Evolutionary conservation across 352 stramenopile genomes (phyloP), one percentile per base, ranked within the genome.

Genomic region (Pythium pyrilobum): DNA sequence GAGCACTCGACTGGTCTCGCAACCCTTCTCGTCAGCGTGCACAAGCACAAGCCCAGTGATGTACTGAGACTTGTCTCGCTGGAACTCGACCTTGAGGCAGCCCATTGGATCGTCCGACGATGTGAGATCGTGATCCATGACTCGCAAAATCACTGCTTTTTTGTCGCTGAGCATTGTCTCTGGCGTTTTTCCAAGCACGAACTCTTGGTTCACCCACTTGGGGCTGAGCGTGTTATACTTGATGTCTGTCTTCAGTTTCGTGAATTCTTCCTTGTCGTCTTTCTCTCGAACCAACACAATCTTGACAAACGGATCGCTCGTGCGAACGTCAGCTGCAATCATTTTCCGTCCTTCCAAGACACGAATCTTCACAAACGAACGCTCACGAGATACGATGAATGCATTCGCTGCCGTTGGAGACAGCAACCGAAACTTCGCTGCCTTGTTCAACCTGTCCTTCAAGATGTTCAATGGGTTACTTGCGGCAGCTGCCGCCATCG

Each of bases 141-240:
- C 67, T 11, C 76, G 76, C 12, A 89, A 43, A 1, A 89, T 24
- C 2, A 89, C 33, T 2, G 70, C 71, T 18, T 77, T 85, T 41
- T 87, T 87, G 50, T 85, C 67, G 12, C 65, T 74, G 15, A 89
- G 56, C n/a, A 62, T 54, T 0, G 70, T 86, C 21, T 66, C 71
- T 24, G 73, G 66, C 2, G 57, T 70, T 43, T 76, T 83, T 2
- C 79, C 79, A 0, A 89, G 64, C 13, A 73, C 57, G 42, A 89
- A 89, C 45, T 80, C 70, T 38, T 89, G 73, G 47, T 89, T 89
- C 12, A 69, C 56, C 79, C 79, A 89, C 43, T 75, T 85, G 0
- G 79, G 79, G 28, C 81, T 87, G 3, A 89, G 23, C 2, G 79
- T 87, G 29, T 64, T 86, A 39, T 73, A 52, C 51, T 85, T 81